phyloP scores from a whole-genome alignment of 495 filamentous ascomycete genomes.

The Terfezia claveryi region DNA sequence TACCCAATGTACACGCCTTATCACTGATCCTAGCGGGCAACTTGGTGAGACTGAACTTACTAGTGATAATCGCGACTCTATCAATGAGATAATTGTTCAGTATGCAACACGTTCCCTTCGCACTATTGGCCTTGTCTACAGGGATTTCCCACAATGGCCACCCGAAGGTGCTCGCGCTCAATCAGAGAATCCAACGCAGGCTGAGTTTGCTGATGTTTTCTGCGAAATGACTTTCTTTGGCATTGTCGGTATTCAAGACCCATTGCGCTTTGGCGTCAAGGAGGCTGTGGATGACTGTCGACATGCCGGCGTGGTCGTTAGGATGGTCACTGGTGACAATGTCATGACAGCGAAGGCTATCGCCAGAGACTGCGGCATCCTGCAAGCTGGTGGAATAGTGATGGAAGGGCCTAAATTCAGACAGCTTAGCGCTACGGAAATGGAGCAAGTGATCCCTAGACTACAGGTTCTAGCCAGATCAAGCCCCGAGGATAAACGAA shows the following conservation, averaged over 20 bases:
- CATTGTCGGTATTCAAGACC: slow-evolving; percentile 57
- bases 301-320: slow-evolving; percentile 58
- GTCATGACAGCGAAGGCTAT: slow-evolving; percentile 69
- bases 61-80: slow-evolving; percentile 7
- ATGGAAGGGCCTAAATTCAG: slow-evolving; percentile 72
- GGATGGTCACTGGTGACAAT: slow-evolving; percentile 87
- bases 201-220: slow-evolving; percentile 45
- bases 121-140: slow-evolving; percentile 52
- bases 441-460: slow-evolving; percentile 47
- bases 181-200: slow-evolving; percentile 36
- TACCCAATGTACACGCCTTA: slow-evolving; percentile 33
- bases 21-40: slow-evolving; percentile 28
- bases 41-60: slow-evolving; percentile 25
- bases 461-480: slow-evolving; percentile 71
- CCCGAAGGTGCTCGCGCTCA: slow-evolving; percentile 32
- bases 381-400: slow-evolving; percentile 46
- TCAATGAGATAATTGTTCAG: slow-evolving; percentile 33
- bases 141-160: slow-evolving; percentile 57
- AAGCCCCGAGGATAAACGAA: slow-evolving; percentile 64
- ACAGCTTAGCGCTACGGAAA: slow-evolving; percentile 40
- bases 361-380: slow-evolving; percentile 65
- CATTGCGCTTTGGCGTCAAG: slow-evolving; percentile 48
- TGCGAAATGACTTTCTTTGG: slow-evolving; percentile 45
- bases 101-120: slow-evolving; percentile 54
- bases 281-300: slow-evolving; percentile 58